These are phyloP conservation scores for Ruellia speciosa DNA, from an alignment of 305 asterid genomes.

Conservation along the genomic window DNA sequence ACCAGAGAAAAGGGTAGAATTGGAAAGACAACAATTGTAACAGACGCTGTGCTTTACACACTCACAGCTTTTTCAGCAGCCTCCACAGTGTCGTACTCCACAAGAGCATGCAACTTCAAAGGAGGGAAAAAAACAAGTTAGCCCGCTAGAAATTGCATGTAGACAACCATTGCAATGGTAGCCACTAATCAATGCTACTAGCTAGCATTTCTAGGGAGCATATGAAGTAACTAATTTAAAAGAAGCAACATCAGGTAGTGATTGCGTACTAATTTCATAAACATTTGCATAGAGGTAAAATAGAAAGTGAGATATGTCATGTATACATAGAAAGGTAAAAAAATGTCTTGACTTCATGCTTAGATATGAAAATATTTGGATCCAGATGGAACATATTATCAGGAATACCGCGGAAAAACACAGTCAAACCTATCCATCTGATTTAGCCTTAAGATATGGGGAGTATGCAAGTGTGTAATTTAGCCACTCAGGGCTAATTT, in stretches of 20 bases:
- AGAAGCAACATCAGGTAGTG: neutral
- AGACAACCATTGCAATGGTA: constrained; percentile 3
- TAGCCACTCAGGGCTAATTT: constrained; percentile 11
- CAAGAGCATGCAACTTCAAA: constrained; percentile 77
- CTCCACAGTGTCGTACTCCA: constrained; percentile 61
- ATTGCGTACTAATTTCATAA: neutral
- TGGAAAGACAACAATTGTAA: constrained; percentile 3
- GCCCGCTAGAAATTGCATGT: constrained; percentile 1
- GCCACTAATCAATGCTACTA: neutral
- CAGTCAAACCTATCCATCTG: neutral
- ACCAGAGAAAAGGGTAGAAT: constrained; percentile 2
- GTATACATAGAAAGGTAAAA: no score
- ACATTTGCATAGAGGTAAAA: no score
- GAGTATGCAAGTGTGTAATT: neutral
- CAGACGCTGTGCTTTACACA: constrained; percentile 13
- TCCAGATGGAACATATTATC: neutral
- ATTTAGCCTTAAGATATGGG: neutral
- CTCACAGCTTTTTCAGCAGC: constrained; percentile 87
- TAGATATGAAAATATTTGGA: neutral
- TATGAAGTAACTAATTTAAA: neutral
- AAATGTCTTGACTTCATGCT: neutral
- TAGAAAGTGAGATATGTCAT: no score
- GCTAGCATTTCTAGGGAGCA: neutral
- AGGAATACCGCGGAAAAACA: neutral
- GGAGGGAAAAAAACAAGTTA: constrained; percentile 5